Base-by-base conservation (phyloP, 2,329 filamentous ascomycete genomes). In the Dactylellina cionopaga region DNA sequence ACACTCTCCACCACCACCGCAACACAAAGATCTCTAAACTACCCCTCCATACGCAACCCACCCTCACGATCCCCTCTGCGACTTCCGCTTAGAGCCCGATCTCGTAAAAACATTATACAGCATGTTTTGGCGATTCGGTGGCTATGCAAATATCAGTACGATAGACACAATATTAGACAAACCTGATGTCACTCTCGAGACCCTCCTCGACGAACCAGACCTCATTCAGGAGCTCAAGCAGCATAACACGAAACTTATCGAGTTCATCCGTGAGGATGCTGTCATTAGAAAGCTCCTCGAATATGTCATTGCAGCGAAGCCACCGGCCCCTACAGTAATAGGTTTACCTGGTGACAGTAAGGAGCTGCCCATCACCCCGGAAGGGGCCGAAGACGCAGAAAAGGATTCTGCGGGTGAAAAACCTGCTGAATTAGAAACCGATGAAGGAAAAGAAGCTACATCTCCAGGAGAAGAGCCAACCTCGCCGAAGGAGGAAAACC, bases 101-200 rank as follows among this genome's bases (percentile, higher is more conserved):
- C 62, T 55, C 59, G 44, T 35, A 29, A 17, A 52, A 59, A 47
- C 58, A 52, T 5, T 39, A 43, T 33, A 49, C 89, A 94, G 82
- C 84, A 99, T 99, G 95, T 99, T 99, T 83, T 99, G 95, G 95
- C 90, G 94, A 83, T 99, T 98, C 86, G 94, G 95, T 86, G 92
- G 92, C 80, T 98, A 98, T 86, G 92, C 93, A 85, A 96, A 92
- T 86, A 90, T 96, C 83, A 97, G 94, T 78, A 90, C 93, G 80
- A 92, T 99, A 82, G 95, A 98, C 82, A 92, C 90, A 77, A 91
- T 99, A 79, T 92, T 99, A 80, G 95, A 99, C 80, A 96, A 96
- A 82, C 89, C 87, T 77, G 91, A 96, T 82, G 93, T 97, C 80
- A 92, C 91, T 56, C 89, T 98, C 76, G 95, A 99, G 82, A 94